Evolutionary conservation across 176 grass and related monocot species (phyloP).

Genomic region (Lolium multiflorum): DNA sequence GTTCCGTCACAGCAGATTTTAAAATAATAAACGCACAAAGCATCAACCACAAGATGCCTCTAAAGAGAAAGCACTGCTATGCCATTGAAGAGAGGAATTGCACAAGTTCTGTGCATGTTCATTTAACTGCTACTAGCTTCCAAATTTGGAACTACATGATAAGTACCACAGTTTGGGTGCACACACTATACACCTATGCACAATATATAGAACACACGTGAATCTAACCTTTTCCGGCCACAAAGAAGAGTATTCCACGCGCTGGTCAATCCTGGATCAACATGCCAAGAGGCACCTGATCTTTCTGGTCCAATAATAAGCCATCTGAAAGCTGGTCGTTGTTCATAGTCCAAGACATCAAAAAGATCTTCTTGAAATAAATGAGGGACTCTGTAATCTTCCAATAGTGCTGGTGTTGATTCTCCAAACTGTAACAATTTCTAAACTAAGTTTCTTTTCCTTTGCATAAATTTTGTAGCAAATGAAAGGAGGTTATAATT

Average conservation of each 20-base stretch:
- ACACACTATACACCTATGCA: background rate
- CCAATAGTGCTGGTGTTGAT: constrained; percentile 66
- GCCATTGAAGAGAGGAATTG: constrained; percentile 24
- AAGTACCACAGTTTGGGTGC: background rate
- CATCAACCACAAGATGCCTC: background rate
- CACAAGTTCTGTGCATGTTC: background rate
- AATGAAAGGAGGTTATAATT: constrained; percentile 31
- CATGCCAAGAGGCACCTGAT: constrained; percentile 99
- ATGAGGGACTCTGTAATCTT: constrained; percentile 87
- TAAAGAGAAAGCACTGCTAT: constrained; percentile 17
- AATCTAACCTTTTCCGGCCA: constrained; percentile 82
- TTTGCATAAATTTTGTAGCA: constrained; percentile 10
- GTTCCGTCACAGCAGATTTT: background rate
- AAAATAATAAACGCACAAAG: background rate
- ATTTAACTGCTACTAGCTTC: constrained; percentile 24
- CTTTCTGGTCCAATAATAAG: constrained; percentile 94
- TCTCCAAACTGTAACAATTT: constrained; percentile 84
- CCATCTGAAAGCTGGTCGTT: constrained; percentile 95
- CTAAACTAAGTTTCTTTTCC: constrained; percentile 22
- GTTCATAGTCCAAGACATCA: constrained; percentile 75
- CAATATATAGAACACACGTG: background rate
- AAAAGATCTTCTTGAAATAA: constrained; percentile 96
- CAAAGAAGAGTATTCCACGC: constrained; percentile 99
- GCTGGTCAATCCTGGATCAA: constrained; percentile 92
- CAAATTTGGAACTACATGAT: background rate